Evolutionary conservation across 208 protist species (phyloP), one percentile per base, ranked within the genome.

Genomic region (Trypanosoma boissoni): DNA sequence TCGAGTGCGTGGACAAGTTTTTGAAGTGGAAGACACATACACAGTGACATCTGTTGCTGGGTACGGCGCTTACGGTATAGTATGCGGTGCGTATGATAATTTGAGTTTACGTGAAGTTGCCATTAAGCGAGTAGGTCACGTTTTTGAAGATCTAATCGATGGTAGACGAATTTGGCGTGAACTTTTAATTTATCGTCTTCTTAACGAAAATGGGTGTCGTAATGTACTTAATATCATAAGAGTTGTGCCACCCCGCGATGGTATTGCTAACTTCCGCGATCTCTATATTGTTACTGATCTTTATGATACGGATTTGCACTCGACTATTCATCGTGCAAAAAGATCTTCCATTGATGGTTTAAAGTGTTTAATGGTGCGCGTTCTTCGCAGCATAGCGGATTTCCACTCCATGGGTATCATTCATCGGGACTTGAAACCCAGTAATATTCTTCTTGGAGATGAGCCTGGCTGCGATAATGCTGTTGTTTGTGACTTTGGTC

Each of bases 151-250:
- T 54, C 42, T 97, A 1, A 93, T 96, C 29, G 97, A 99, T 58
- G 88, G 91, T 20, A 96, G 98, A 43, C 89, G 98, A 34, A 98
- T 97, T 21, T 86, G 98, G 64, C 87, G 98, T n/a, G 98, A 99
- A 64, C 88, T 99, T 36, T 58, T 93, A 34, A 74, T 99, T 18
- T 66, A 99, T 50, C 68, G 88, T 27, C 70, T 98, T 29, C 84
- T 99, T 20, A 74, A 72, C 45, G 72, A 91, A 37, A 86, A 91
- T 42, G 78, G 88, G 32, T 98, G 97, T 66, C 86, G 86, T 44
- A 99, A 99, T 72, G 87, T 97, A 28, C 74, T 98, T 16, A 72
- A 78, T 8, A 66, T 93, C 8, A 62, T 80, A 37, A 72, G 88
- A 21, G 75, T 95, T 45, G 68, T 92, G 21, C 78, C 76, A 20